Evolutionary conservation across 441 rosid genomes (phyloP).

Genomic region (Populus hybrid): DNA sequence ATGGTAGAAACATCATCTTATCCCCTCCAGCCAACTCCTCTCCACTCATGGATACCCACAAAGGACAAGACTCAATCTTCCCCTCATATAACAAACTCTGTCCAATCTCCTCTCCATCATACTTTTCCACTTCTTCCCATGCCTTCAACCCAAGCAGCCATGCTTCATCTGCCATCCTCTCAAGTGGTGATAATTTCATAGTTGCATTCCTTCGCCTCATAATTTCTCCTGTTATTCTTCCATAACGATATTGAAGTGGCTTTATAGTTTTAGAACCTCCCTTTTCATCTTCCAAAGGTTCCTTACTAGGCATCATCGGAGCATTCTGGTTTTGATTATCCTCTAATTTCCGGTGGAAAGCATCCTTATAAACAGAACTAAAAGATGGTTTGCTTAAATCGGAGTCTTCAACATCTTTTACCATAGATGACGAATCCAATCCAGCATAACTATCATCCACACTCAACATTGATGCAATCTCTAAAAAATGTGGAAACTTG

Average conservation of each 20-base stretch:
- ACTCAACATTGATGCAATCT: slow-evolving; percentile 61
- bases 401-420: slow-evolving; percentile 38
- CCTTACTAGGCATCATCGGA: slow-evolving; percentile 55
- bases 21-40: slow-evolving; percentile 65
- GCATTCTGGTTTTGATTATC: slow-evolving; percentile 51
- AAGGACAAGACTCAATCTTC: slow-evolving; percentile 63
- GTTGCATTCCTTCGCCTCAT: slow-evolving; percentile 70
- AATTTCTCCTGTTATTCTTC: slow-evolving; percentile 70
- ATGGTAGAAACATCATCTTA: slow-evolving; percentile 78
- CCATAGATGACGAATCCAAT: slow-evolving; percentile 35
- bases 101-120: slow-evolving; percentile 41
- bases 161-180: slow-evolving; percentile 90
- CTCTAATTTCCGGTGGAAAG: slow-evolving; percentile 61
- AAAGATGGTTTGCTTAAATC: slow-evolving; percentile 55
- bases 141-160: slow-evolving; percentile 88
- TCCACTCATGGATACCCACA: slow-evolving; percentile 69
- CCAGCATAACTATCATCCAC: slow-evolving; percentile 62
- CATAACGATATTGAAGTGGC: slow-evolving; percentile 63
- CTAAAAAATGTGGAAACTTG: slow-evolving; percentile 78
- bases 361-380: slow-evolving; percentile 62
- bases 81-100: slow-evolving; percentile 42
- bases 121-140: slow-evolving; percentile 74
- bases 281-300: slow-evolving; percentile 38
- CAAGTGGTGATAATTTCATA: slow-evolving; percentile 54
- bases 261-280: slow-evolving; percentile 34